A percentile compares a stretch with the other conserved stretches of the same genome.
Evolutionary conservation across 305 asterid genomes (phyloP).

Genomic region (Rubia balearica): DNA sequence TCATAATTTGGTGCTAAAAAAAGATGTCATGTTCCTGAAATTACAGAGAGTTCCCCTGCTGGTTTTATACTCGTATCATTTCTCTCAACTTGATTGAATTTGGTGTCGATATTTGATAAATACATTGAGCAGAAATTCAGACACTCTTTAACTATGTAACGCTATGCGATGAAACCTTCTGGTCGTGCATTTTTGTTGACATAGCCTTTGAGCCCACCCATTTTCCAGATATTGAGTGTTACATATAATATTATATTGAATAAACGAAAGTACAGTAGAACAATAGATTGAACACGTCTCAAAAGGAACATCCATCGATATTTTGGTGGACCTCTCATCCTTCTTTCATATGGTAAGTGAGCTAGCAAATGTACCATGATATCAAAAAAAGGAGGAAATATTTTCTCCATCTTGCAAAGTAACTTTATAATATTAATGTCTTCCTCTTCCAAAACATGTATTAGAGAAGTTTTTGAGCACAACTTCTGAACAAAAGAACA

Average conservation of each 20-base stretch:
- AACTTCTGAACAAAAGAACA: background rate
- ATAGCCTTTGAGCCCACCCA: background rate
- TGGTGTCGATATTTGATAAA: background rate
- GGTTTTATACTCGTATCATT: background rate
- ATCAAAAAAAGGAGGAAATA: background rate
- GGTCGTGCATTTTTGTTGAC: background rate
- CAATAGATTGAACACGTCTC: background rate
- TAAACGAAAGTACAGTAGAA: no score
- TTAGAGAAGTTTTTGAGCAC: background rate
- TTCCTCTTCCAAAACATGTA: background rate
- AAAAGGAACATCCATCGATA: background rate
- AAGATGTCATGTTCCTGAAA: background rate
- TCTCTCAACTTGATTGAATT: background rate
- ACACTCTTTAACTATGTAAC: background rate
- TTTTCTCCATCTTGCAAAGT: constrained; percentile 1
- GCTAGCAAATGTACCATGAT: background rate
- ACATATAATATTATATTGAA: no score
- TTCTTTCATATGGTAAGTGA: background rate
- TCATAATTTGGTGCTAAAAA: background rate
- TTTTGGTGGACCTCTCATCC: background rate
- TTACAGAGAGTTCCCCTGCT: background rate
- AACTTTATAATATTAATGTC: background rate
- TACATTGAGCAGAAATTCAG: background rate
- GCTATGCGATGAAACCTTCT: background rate
- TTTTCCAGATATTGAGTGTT: background rate